These are phyloP conservation scores for Cryphonectria radicalis DNA, from an alignment of 2,329 filamentous ascomycete genomes.

Conservation along the genomic window DNA sequence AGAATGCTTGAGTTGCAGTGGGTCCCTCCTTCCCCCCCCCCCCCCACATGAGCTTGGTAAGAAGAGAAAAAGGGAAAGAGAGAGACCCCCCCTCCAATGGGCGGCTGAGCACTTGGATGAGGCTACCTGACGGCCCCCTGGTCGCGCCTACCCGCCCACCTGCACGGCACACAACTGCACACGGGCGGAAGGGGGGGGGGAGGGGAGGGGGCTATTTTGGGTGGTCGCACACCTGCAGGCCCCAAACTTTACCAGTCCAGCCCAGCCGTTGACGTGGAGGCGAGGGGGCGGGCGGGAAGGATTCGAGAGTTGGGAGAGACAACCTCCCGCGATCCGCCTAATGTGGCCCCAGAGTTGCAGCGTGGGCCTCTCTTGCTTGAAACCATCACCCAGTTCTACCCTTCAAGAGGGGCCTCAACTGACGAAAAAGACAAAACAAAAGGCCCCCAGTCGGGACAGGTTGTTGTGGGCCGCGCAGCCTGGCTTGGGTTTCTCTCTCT, in stretches of 20 bases:
- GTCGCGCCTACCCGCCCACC: background rate
- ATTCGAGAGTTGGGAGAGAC: background rate
- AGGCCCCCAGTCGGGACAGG: no score
- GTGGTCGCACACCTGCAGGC: background rate
- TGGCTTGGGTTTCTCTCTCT: no score
- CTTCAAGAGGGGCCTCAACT: no score
- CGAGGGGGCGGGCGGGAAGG: background rate
- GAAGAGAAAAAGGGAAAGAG: background rate
- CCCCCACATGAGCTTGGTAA: background rate
- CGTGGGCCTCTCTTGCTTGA: no score
- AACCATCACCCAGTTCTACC: no score
- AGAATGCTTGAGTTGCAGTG: background rate
- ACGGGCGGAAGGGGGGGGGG: background rate
- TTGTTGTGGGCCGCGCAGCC: no score
- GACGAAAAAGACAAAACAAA: no score
- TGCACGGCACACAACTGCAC: background rate
- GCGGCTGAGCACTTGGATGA: conserved; percentile 4
- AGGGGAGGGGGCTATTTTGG: background rate
- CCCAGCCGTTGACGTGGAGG: conserved; percentile 2
- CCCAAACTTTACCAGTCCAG: background rate
- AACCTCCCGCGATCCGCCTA: background rate
- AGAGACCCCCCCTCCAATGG: background rate
- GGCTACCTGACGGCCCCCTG: background rate
- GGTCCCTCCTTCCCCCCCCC: background rate
- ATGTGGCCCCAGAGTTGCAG: background rate